Evolutionary conservation across 768 basidiomycete genomes (phyloP).

Genomic region (Agaricus sinodeliciosus): DNA sequence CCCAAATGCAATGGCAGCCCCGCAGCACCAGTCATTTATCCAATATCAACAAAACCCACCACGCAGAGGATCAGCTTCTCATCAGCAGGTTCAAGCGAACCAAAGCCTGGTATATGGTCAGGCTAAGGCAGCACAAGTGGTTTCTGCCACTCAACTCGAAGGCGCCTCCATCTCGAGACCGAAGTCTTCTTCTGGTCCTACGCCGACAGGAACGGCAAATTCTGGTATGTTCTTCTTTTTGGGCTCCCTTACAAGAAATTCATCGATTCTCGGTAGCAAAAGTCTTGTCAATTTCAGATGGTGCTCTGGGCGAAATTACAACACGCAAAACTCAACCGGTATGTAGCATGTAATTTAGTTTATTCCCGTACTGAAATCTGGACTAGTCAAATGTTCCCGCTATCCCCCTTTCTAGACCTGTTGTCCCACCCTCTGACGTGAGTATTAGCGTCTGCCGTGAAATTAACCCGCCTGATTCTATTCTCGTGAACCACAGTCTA

Average conservation of each 20-base stretch:
- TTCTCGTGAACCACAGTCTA: neutral
- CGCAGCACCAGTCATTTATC: neutral
- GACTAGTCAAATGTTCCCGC: neutral
- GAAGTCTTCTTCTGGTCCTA: neutral
- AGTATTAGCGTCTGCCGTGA: neutral
- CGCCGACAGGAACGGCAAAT: neutral
- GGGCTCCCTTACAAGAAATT: too few species aligned
- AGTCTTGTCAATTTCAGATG: neutral
- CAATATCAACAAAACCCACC: neutral
- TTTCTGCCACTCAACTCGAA: neutral
- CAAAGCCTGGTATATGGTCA: neutral
- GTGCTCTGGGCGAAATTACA: neutral
- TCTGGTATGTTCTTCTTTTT: neutral
- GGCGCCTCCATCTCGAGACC: neutral
- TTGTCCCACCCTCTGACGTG: neutral
- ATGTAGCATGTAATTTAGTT: neutral
- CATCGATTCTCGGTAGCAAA: neutral
- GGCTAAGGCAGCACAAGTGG: neutral
- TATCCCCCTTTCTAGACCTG: neutral
- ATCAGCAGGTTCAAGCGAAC: neutral
- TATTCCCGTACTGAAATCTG: neutral
- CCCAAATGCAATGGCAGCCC: neutral
- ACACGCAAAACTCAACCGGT: neutral
- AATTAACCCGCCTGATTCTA: neutral
- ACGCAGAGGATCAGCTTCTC: neutral